phyloP scores from a whole-genome alignment of 1,139 yeast species.

The Yamadazyma dushanensis region DNA sequence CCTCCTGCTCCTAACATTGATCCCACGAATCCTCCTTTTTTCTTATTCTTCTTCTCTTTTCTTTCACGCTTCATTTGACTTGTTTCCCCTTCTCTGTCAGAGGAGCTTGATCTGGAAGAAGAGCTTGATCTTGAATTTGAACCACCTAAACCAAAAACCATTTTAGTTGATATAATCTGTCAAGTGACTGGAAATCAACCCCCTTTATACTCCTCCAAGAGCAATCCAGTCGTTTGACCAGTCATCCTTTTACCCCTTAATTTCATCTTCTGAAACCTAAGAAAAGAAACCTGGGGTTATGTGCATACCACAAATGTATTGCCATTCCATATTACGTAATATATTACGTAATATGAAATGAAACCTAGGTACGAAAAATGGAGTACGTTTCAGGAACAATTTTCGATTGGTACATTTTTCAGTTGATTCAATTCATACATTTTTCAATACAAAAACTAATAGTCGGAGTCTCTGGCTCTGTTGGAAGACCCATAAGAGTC shows the following conservation, averaged over 20 bases:
- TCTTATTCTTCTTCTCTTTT: constrained; percentile 13
- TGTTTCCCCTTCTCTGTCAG: constrained; percentile 4
- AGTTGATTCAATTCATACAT: no score
- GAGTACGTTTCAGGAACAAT: not conserved
- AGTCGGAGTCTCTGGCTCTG: constrained; percentile 15
- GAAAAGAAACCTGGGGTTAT: constrained; percentile 5
- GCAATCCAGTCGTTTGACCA: not conserved
- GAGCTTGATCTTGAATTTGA: constrained; percentile 10
- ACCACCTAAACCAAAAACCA: constrained; percentile 18
- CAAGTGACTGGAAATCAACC: not conserved
- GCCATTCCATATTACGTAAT: no score
- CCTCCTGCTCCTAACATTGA: no score
- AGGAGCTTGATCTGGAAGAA: constrained; percentile 10
- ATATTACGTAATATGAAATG: not conserved
- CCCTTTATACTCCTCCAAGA: not conserved
- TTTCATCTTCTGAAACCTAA: not conserved
- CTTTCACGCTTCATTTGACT: constrained; percentile 18
- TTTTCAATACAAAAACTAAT: no score
- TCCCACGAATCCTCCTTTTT: no score
- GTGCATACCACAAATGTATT: no score
- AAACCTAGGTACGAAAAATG: not conserved
- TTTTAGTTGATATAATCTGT: constrained; percentile 4
- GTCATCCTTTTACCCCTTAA: not conserved
- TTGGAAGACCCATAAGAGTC: constrained; percentile 17
- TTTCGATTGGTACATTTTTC: not conserved